Base-by-base conservation (phyloP, 2,329 filamentous ascomycete genomes). In the Epichloe festucae region DNA sequence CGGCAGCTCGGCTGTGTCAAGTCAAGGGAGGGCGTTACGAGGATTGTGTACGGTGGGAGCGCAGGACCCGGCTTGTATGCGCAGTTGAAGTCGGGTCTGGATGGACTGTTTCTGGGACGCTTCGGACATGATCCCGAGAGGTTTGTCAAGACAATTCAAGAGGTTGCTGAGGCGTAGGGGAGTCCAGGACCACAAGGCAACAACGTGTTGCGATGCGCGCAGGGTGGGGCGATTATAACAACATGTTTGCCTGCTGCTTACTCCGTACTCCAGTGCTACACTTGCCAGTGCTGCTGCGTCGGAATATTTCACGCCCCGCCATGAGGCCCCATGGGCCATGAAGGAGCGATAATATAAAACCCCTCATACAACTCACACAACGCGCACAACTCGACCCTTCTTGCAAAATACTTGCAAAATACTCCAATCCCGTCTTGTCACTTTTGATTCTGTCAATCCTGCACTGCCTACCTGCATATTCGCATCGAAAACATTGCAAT, bases 41-140 rank as follows among this genome's bases (percentile, higher is more conserved):
- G 87, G 54, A 82, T 93, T 43, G 65, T 94, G 17, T 95, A 94
- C 64, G 88, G 89, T 0, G 88, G 88, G 1, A 89, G 85, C 64
- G 88, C 89, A 11, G 87, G 87, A 0, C 86, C 87, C 1, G 88
- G 88, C 0, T 73, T 89, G 46, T 94, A 85, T 68, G 73, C 72
- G 58, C 76, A 75, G 57, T 70, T 93, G 55, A 80, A 77, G 51
- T 75, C 79, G 23, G 83, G 79, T 0, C 80, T 91, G 12, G 88
- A 94, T 67, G 88, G 87, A 0, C 70, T 93, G 66, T 93, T 93
- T 60, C 64, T 94, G 52, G 89, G 88, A 0, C 71, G 89, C 31
- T 94, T 93, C 65, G 88, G 81, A 12, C 88, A 94, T 68, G 82
- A 91, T 61, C 76, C 86, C 8, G 75, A 77, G 38, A 82, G 83